phyloP scores from a whole-genome alignment of 1,284 basidiomycete species.

The Mycena sp. region DNA sequence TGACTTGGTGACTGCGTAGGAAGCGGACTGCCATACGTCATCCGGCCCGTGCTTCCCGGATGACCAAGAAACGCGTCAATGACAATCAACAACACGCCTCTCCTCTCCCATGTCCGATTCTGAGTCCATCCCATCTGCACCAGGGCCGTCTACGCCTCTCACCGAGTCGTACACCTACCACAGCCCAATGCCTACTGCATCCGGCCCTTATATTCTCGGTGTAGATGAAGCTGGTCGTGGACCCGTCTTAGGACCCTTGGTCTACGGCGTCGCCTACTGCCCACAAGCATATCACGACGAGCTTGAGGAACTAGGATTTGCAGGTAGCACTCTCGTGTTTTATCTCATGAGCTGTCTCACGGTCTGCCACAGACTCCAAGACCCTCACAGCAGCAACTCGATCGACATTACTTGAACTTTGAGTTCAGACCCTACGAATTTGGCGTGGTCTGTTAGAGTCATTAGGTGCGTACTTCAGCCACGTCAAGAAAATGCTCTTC shows the following conservation, averaged over 20 bases:
- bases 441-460: conserved; percentile 88
- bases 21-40: not conserved
- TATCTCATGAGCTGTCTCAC: not conserved
- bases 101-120: conserved; percentile 26
- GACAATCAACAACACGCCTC: too few species aligned
- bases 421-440: conserved; percentile 69
- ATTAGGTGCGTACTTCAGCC: conserved; percentile 71
- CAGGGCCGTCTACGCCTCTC: conserved; percentile 65
- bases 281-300: conserved; percentile 80
- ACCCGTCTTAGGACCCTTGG: conserved; percentile 93
- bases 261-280: conserved; percentile 96
- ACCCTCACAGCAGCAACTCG: conserved; percentile 83
- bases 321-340: conserved; percentile 59
- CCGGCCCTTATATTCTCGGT: conserved; percentile 87
- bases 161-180: conserved; percentile 86
- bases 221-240: conserved; percentile 98
- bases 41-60: conserved; percentile 28
- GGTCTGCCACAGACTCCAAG: conserved; percentile 84
- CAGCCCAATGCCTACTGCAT: conserved; percentile 71
- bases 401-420: conserved; percentile 69
- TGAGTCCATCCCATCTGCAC: conserved; percentile 56
- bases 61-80: conserved; percentile 21
- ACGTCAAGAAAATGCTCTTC: too few species aligned
- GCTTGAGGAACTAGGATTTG: conserved; percentile 88
- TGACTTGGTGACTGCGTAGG: too few species aligned